Evolutionary conservation across 306 rosid genomes (phyloP).

Genomic region (Cucumis cinereus): DNA sequence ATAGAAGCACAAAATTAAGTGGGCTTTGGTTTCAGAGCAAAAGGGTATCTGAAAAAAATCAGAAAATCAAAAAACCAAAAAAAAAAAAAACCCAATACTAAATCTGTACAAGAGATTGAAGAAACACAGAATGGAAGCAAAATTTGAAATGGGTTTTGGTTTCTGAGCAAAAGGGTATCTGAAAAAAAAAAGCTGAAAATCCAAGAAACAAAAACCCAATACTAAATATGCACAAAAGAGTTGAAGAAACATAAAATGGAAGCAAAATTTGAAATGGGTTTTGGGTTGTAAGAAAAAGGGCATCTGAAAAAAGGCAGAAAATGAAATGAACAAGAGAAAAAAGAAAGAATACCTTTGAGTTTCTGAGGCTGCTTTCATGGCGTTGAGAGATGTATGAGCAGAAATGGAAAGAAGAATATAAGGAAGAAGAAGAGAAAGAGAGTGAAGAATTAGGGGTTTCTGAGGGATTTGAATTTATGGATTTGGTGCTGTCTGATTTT

Average conservation of each 20-base stretch:
- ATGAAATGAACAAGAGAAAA: neutral
- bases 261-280: neutral
- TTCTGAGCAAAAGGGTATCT: neutral
- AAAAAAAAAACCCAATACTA: neutral
- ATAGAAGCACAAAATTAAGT: neutral
- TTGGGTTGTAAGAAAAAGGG: neutral
- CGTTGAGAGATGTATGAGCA: neutral
- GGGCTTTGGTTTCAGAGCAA: neutral
- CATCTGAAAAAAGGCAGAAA: neutral
- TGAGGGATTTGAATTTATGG: neutral
- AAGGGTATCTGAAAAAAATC: neutral
- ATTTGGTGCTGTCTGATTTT: slow-evolving; percentile 4
- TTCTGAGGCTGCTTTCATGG: slow-evolving; percentile 1
- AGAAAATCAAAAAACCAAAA: neutral
- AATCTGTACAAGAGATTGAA: neutral
- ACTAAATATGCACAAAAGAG: neutral
- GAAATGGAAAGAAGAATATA: neutral
- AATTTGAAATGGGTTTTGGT: neutral
- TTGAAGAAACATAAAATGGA: neutral
- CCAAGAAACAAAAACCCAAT: neutral
- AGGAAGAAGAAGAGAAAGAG: neutral
- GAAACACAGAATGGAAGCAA: neutral
- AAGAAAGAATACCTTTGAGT: neutral
- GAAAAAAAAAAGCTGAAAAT: neutral
- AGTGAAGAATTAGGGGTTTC: neutral